Evolutionary conservation across 116 monocot species (phyloP).

Genomic region (Phalaenopsis hybrid): DNA sequence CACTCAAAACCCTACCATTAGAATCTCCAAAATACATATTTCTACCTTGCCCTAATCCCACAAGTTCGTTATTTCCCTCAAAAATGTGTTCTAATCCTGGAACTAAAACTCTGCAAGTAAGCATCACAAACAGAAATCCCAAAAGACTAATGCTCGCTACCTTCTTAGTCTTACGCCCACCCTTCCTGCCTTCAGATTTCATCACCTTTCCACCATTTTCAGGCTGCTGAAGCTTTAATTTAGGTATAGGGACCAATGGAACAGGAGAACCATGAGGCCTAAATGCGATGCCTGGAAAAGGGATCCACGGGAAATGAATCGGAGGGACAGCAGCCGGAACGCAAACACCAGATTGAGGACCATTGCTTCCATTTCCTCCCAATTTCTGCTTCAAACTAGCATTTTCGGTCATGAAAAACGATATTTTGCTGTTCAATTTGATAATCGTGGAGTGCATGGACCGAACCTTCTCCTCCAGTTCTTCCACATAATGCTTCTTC

Average conservation of each 20-base stretch:
- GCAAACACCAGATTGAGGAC: constrained; percentile 7
- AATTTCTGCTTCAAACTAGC: constrained; percentile 53
- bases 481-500: constrained; percentile 94
- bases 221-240: constrained; percentile 54
- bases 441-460: constrained; percentile 66
- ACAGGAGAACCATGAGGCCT: constrained; percentile 42
- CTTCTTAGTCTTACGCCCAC: constrained; percentile 59
- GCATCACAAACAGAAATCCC: constrained; percentile 50
- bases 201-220: constrained; percentile 34
- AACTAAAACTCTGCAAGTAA: constrained; percentile 42
- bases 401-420: constrained; percentile 80
- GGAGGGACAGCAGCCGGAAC: constrained; percentile 25
- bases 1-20: constrained; percentile 37
- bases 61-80: constrained; percentile 12
- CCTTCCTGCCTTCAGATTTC: constrained; percentile 57
- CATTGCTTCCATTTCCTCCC: constrained; percentile 3
- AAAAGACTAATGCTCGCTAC: constrained; percentile 71
- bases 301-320: constrained; percentile 70
- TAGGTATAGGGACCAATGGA: constrained; percentile 75
- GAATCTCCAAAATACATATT: constrained; percentile 10
- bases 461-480: constrained; percentile 83
- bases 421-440: constrained; percentile 69
- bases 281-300: constrained; percentile 42
- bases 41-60: not conserved
- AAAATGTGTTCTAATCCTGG: constrained; percentile 21